Base-by-base conservation (phyloP, 805 yeast genomes). In the Cyberlindnera japonica region DNA sequence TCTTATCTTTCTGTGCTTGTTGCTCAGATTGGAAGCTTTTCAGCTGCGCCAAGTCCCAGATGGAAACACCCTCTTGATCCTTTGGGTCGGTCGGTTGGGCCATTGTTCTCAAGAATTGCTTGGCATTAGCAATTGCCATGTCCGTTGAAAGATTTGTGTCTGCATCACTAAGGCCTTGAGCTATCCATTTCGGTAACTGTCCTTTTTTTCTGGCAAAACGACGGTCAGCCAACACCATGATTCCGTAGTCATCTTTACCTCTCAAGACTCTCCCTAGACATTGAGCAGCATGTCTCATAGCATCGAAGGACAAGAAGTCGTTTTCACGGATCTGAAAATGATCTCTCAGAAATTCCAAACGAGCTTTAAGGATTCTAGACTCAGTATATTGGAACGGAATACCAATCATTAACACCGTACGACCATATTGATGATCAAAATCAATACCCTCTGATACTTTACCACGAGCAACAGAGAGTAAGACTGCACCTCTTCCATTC, bases 271-370 rank as follows among this genome's bases (percentile, higher is more conserved):
- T 79, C 10, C 99, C 99, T 56, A 93, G 66, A 65, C 99, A 93
- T 63, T 93, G 99, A 0, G 99, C 98, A 4, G 98, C 99, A 66
- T 93, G 99, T 58, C 99, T 79, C 99, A 93, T 93, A 12, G 99
- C 99, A 64, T 93, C 99, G 71, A 93, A 93, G 10, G 98, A 90
- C 27, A 93, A 61, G 59, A 93, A 93, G 56, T 93, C 99, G 58
- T 87, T 89, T 56, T 93, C 99, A 48, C 88, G 75, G 41, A 93
- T 91, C 54, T 89, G 95, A 60, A 78, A 91, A 55, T 89, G 90
- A 58, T 93, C 98, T 50, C 98, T 72, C 60, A 93, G 64, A 55
- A 93, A 93, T 63, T 93, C 99, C 33, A 93, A 68, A 37, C 99
- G 75, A 1, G 99, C 99, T 54, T 93, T 93, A 54, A 93, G 69